Evolutionary conservation across 768 basidiomycete species (phyloP), one percentile per base, ranked within the genome.

Genomic region (Leucosporidium yakuticum): DNA sequence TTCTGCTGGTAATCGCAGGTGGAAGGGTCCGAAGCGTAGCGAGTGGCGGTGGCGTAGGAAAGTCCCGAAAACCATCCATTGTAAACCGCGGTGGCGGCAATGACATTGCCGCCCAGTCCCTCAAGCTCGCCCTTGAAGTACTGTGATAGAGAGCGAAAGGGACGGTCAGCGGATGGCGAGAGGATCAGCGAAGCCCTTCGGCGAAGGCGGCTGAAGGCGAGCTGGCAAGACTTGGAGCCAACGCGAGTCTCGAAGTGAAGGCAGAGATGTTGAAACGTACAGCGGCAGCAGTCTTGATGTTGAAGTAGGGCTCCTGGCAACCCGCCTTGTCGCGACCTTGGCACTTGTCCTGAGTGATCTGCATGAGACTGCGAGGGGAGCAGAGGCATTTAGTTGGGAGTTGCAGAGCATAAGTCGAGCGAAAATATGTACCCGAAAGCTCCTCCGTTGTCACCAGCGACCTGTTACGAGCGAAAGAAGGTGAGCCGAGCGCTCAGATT

Each of bases 271-370:
- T 2, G 17, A 3, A 15, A 44, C 39, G 8, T 44, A 44, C 39
- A 44, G 39, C 39, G 17, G 39, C 39, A 44, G 39, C 39, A 44
- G 39, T 44, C 39, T 44, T 27, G 44, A 71, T 64, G 64, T 71
- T 74, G 70, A 47, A 73, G 58, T 64, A 44, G 25, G 71, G 69
- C 21, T 74, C 71, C 48, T 55, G 5, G 58, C 75, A 76, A 17
- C 62, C 70, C 2, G 55, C 44, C 1, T 36, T n/a, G 59, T 49
- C 59, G 5, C 60, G 66, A 11, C 71, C 70, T 19, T 57, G 60
- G 64, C 75, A 76, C 70, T 76, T 76, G 70, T 76, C 75, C 20
- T 64, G 27, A 12, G 73, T 63, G 65, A 72, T 72, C 64, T 73
- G 64, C 47, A 34, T 48, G 7, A 48, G 47, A 14, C 39, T 34